A percentile compares a stretch with the other conserved stretches of the same genome.
phyloP scores from a whole-genome alignment of 768 basidiomycete species.

The Rhodotorula kratochvilovae region DNA sequence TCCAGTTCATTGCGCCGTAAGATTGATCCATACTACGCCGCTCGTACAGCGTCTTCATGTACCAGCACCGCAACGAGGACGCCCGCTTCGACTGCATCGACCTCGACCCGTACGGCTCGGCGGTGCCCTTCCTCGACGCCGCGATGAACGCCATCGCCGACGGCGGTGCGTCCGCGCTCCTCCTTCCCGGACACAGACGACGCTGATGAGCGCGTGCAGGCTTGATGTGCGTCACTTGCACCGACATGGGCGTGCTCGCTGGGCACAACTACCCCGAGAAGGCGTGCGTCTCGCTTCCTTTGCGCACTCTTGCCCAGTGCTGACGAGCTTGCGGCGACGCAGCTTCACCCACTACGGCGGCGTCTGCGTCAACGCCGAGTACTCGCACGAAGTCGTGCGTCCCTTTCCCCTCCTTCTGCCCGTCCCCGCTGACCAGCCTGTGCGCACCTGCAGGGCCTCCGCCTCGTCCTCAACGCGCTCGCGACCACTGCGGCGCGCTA shows the following conservation, averaged over 20 bases:
- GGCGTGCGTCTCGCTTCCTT: conserved; percentile 58
- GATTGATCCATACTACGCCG: neutral
- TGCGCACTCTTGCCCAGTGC: neutral
- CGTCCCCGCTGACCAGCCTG: neutral
- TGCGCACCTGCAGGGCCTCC: conserved; percentile 58
- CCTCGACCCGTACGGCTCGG: conserved; percentile 95
- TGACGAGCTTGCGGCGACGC: neutral
- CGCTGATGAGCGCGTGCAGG: conserved; percentile 53
- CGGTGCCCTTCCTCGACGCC: conserved; percentile 91
- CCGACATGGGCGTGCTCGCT: conserved; percentile 87
- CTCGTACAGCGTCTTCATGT: conserved; percentile 71
- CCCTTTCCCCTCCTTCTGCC: neutral
- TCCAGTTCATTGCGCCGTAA: neutral
- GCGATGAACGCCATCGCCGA: conserved; percentile 84
- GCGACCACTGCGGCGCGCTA: conserved; percentile 85
- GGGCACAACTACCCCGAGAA: conserved; percentile 94
- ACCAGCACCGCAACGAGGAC: conserved; percentile 69
- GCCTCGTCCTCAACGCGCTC: conserved; percentile 79
- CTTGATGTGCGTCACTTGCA: conserved; percentile 90
- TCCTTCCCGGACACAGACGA: neutral
- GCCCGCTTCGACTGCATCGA: conserved; percentile 88
- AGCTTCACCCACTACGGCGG: conserved; percentile 97
- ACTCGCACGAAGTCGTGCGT: conserved; percentile 75
- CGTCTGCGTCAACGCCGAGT: conserved; percentile 82
- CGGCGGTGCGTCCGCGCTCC: conserved; percentile 59